Percentiles rank a stretch among this genome's conserved stretches.
These are phyloP conservation scores for California macrophylla DNA, from an alignment of 441 rosid genomes.

Conservation along the genomic window DNA sequence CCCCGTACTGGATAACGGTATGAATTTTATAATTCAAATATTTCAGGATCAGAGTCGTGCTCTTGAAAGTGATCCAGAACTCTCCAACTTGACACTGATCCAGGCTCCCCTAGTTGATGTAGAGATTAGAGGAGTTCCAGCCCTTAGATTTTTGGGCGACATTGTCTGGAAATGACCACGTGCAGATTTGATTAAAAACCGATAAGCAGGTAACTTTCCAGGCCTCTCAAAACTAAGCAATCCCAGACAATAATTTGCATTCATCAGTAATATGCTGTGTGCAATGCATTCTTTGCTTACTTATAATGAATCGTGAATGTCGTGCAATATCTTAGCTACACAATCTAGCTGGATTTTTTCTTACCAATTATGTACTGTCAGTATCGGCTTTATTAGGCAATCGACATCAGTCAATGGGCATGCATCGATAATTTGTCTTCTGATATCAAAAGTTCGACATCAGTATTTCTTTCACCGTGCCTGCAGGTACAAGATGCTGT, in stretches of 20 bases:
- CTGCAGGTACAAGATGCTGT: neutral
- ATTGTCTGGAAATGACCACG: slow-evolving; percentile 68
- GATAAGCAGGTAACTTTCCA: neutral
- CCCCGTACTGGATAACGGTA: neutral
- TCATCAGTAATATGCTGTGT: neutral
- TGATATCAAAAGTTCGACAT: neutral
- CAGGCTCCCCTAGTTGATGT: slow-evolving; percentile 80
- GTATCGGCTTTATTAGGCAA: neutral
- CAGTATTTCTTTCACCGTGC: neutral
- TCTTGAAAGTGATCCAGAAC: slow-evolving; percentile 69
- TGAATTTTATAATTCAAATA: neutral
- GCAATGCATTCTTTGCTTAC: neutral
- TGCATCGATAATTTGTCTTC: no score
- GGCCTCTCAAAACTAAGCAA: neutral
- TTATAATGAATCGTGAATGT: neutral
- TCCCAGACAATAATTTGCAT: neutral
- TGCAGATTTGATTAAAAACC: neutral
- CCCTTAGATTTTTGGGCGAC: slow-evolving; percentile 77
- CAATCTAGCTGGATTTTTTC: neutral
- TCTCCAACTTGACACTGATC: slow-evolving; percentile 53
- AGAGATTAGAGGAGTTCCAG: slow-evolving; percentile 96
- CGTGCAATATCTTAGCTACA: neutral
- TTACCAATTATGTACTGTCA: no score
- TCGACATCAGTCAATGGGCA: neutral
- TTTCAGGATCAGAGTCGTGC: slow-evolving; percentile 90